A percentile compares a stretch with the other conserved stretches of the same genome.
Evolutionary conservation across 352 stramenopile species (phyloP).

Genomic region (Phytophthora europaea): DNA sequence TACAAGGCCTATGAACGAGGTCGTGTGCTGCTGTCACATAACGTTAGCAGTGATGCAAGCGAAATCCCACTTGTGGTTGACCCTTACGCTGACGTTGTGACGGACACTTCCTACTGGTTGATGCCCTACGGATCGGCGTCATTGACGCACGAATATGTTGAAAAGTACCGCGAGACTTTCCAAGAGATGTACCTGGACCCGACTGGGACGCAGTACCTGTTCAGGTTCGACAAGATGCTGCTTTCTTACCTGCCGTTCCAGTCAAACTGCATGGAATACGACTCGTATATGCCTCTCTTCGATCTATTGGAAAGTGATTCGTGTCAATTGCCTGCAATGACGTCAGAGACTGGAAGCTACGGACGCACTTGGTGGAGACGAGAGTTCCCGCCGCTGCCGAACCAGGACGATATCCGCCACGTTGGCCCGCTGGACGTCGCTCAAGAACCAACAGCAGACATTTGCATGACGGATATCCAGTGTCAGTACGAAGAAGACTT

Average conservation of each 20-base stretch:
- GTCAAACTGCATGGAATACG: constrained; percentile 96
- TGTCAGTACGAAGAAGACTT: constrained; percentile 97
- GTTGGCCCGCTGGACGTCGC: constrained; percentile 92
- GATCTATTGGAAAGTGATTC: constrained; percentile 93
- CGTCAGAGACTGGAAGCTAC: constrained; percentile 70
- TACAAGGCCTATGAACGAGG: constrained; percentile 94
- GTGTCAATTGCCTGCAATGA: constrained; percentile 90
- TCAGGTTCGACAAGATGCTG: constrained; percentile 86
- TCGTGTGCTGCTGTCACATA: constrained; percentile 95
- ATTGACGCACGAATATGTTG: constrained; percentile 88
- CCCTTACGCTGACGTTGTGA: constrained; percentile 61
- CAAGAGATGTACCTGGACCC: constrained; percentile 85
- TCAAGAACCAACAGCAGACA: constrained; percentile 91
- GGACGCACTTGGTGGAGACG: constrained; percentile 81
- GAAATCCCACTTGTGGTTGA: constrained; percentile 86
- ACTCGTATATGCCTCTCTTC: constrained; percentile 96
- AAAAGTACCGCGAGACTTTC: constrained; percentile 97
- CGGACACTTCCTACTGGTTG: constrained; percentile 69
- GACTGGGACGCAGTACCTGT: constrained; percentile 61
- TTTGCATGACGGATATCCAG: constrained; percentile 90
- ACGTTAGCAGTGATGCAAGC: constrained; percentile 70
- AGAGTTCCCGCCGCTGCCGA: constrained; percentile 87
- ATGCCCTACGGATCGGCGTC: constrained; percentile 79
- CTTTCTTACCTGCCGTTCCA: constrained; percentile 97
- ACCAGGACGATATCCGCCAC: constrained; percentile 95